Evolutionary conservation across 108 stramenopile genomes (phyloP).

Genomic region (Cyclotella atomus): DNA sequence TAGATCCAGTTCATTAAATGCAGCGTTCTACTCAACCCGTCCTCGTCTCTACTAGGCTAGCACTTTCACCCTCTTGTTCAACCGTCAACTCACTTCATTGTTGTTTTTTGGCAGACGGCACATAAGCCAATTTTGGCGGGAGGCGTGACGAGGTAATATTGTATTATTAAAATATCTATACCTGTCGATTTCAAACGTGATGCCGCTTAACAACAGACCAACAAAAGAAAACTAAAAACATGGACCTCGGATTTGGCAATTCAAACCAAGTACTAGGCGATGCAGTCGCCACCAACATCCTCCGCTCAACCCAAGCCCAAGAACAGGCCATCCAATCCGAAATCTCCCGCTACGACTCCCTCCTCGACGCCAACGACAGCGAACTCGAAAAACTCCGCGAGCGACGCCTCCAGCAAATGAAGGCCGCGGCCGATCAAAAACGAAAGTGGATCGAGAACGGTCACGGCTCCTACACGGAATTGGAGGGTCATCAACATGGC

Average conservation of each 20-base stretch:
- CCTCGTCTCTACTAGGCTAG: too few species aligned
- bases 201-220: too few species aligned
- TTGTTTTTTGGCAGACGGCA: too few species aligned
- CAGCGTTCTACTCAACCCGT: too few species aligned
- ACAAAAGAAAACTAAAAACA: constrained; percentile 11
- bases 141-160: too few species aligned
- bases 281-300: constrained; percentile 60
- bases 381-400: constrained; percentile 91
- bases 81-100: too few species aligned
- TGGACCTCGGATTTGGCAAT: constrained; percentile 88
- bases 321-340: constrained; percentile 67
- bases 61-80: too few species aligned
- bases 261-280: constrained; percentile 75
- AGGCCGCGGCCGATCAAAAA: constrained; percentile 65
- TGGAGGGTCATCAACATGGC: constrained; percentile 61
- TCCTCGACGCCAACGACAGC: constrained; percentile 86
- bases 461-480: constrained; percentile 89
- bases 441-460: constrained; percentile 76
- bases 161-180: too few species aligned
- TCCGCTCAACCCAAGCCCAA: constrained; percentile 65
- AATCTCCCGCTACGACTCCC: constrained; percentile 73
- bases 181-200: too few species aligned
- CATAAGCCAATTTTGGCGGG: too few species aligned
- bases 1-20: too few species aligned
- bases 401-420: constrained; percentile 77